A percentile compares a stretch with the other conserved stretches of the same genome.
Evolutionary conservation across 352 stramenopile genomes (phyloP).

Genomic region (Phytophthora pisi): DNA sequence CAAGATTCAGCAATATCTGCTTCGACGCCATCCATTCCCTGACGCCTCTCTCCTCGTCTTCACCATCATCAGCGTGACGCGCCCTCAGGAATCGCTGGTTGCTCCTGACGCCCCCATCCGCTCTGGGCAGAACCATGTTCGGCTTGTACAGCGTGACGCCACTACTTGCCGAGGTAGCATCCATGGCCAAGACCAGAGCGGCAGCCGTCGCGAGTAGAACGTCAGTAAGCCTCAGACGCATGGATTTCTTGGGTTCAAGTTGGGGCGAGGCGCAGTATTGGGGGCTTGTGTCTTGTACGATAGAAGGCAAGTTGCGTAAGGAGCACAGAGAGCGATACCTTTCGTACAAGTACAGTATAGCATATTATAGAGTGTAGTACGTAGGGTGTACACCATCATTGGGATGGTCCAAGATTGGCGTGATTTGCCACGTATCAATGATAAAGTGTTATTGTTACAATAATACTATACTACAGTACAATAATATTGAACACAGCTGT

Average conservation of each 20-base stretch:
- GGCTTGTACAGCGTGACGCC: background rate
- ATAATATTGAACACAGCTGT: too few species aligned
- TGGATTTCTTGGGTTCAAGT: background rate
- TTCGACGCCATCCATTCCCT: background rate
- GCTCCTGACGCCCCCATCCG: background rate
- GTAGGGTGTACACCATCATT: too few species aligned
- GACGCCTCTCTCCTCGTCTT: background rate
- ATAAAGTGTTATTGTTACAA: too few species aligned
- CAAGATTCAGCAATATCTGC: background rate
- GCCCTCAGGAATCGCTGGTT: constrained; percentile 2
- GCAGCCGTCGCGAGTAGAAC: background rate
- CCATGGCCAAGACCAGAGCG: background rate
- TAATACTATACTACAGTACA: too few species aligned
- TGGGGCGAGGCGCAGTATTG: background rate
- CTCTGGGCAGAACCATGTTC: background rate
- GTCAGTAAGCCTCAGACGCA: background rate
- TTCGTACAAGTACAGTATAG: too few species aligned
- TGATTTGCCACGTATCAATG: too few species aligned
- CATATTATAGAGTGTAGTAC: too few species aligned
- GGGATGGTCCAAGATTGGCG: too few species aligned
- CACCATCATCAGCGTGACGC: background rate
- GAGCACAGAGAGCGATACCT: background rate
- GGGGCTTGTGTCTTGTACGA: background rate
- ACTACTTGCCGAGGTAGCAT: background rate
- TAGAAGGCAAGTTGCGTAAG: background rate